These are phyloP conservation scores for Solanum arcanum DNA, from an alignment of 257 asterid genomes.

Conservation along the genomic window DNA sequence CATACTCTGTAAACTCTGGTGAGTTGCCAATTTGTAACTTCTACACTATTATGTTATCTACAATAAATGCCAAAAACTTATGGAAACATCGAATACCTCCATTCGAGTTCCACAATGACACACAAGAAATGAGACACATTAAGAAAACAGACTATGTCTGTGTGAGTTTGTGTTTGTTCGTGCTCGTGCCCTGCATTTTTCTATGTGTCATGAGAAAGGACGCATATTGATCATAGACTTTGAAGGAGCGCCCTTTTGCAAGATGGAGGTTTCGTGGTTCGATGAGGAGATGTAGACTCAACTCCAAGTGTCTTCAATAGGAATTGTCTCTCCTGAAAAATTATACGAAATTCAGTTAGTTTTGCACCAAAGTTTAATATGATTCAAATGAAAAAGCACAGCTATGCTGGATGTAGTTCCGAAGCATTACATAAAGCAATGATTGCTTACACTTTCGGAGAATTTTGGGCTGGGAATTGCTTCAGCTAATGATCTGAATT, in stretches of 20 bases:
- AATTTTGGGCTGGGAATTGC: conserved; percentile 88
- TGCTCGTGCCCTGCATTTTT: neutral
- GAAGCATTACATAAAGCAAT: neutral
- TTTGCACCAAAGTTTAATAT: neutral
- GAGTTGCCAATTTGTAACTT: neutral
- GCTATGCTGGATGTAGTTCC: neutral
- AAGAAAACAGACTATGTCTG: neutral
- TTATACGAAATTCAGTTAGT: neutral
- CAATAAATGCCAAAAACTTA: neutral
- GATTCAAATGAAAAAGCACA: neutral
- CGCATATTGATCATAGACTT: neutral
- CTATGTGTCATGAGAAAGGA: neutral
- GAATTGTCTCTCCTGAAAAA: neutral
- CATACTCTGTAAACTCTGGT: neutral
- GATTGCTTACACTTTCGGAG: conserved; percentile 81
- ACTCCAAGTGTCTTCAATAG: neutral
- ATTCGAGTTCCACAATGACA: neutral
- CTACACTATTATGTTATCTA: neutral
- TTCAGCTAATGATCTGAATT: conserved; percentile 87
- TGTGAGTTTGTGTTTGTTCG: neutral
- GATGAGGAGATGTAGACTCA: neutral
- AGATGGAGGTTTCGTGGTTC: neutral
- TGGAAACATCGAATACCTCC: neutral
- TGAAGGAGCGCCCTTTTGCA: neutral
- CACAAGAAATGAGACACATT: neutral